A percentile compares a stretch with the other conserved stretches of the same genome.
Conservation (phyloP, 139 green algal genomes). For the Auxenochlorella protothecoides region DNA sequence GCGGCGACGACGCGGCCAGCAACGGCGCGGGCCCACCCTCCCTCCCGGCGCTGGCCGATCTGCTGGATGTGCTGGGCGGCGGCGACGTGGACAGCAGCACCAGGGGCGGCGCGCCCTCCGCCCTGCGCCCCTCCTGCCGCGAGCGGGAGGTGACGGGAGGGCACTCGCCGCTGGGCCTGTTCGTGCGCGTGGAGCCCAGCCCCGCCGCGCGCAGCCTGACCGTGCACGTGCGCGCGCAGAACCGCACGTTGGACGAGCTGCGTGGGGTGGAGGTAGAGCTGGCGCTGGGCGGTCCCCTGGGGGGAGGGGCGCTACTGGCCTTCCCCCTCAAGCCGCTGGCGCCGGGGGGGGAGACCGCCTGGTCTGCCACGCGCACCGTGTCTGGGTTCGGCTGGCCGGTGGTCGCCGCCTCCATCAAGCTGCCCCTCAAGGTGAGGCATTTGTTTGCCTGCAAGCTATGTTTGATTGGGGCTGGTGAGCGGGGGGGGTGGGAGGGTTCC, state of each 20-base stretch:
- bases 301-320: conserved; percentile 6
- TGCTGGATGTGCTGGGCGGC: neutral
- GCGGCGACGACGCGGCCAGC: neutral
- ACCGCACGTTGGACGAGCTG: conserved; percentile 20
- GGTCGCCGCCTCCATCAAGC: conserved; percentile 12
- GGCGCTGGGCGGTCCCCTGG: conserved; percentile 16
- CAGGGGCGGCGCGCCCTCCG: neutral
- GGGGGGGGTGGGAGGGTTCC: neutral
- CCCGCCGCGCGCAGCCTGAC: conserved; percentile 4
- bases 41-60: conserved; percentile 13
- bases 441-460: too few species aligned
- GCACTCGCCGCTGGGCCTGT: conserved; percentile 12
- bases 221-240: conserved; percentile 16
- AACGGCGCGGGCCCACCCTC: conserved; percentile 3
- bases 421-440: conserved; percentile 14
- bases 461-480: too few species aligned
- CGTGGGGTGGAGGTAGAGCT: conserved; percentile 22
- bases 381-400: conserved; percentile 23
- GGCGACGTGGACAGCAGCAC: neutral
- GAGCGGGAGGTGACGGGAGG: conserved; percentile 16
- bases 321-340: conserved; percentile 14
- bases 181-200: conserved; percentile 13
- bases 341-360: conserved; percentile 2
- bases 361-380: conserved; percentile 12
- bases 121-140: neutral